Base-by-base conservation (phyloP, 805 yeast genomes). In the Ogataea paraovalis region DNA sequence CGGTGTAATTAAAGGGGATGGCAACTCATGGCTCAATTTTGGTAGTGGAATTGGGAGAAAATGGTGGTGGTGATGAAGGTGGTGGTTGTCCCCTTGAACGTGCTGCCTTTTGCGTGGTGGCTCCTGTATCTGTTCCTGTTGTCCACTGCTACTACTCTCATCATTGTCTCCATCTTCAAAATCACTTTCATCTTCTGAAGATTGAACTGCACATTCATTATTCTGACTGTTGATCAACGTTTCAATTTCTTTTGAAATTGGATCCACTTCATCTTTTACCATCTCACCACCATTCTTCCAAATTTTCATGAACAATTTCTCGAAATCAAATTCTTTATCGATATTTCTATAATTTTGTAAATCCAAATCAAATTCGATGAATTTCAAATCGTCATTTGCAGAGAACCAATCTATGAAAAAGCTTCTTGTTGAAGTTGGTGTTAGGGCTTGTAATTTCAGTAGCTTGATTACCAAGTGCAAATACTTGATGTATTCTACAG, bases 401-500 rank as follows among this genome's bases (percentile, higher is more conserved):
- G 44, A 34, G 5, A 57, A 50, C 66, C 71, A 68, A 10, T 64
- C 52, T 21, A 58, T 56, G 45, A 59, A 58, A 30, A 34, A 43
- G 5, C 47, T 22, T 40, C 62, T 52, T 1, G 67, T 54, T 4
- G 55, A 53, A 4, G 57, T 52, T 4, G 62, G 61, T 0, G 57
- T 44, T 21, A 56, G 49, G 56, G 79, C 61, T 46, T 78, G 67
- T n/a, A 71, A 59, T 49, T 74, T 74, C 60, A 81, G 78, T 48
- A 76, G 65, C 48, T 74, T 71, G 19, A 83, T 72, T 10, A 81
- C 74, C 46, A 75, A 71, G 61, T 86, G 90, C 42, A 87, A 71
- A 58, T 85, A 84, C 51, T 80, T 73, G 52, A 87, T 82, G 60
- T 87, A 87, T 59, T 85, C 91, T 21, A 87, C 95, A 0, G 92